phyloP scores from a whole-genome alignment of 345 rosid species.

The Murraya koenigii region DNA sequence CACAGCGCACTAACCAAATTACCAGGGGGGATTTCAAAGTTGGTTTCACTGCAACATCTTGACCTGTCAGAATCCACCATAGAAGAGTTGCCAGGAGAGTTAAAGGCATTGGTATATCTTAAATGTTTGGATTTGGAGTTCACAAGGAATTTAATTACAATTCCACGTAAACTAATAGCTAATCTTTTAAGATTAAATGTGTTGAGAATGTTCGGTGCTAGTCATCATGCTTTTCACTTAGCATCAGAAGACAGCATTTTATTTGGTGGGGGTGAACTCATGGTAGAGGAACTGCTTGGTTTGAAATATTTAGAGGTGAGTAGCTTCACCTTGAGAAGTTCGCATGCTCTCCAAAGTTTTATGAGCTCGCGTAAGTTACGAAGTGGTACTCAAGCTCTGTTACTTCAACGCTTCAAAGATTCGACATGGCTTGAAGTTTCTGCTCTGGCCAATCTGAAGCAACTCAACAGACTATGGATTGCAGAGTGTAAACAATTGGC shows the following conservation, averaged over 20 bases:
- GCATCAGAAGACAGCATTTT: not conserved
- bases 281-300: not conserved
- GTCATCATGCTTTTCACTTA: rapidly evolving
- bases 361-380: not conserved
- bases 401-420: too few relatives aligned
- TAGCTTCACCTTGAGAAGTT: not conserved
- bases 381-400: rapidly evolving
- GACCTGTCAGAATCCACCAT: rapidly evolving
- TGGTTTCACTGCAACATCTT: not conserved
- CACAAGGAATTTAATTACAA: too few relatives aligned
- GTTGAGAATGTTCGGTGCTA: too few relatives aligned
- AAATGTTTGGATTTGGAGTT: too few relatives aligned
- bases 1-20: not conserved
- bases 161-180: too few relatives aligned
- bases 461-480: rapidly evolving
- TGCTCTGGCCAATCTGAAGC: too few relatives aligned
- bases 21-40: conserved; percentile 21
- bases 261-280: not conserved
- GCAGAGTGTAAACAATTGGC: rapidly evolving
- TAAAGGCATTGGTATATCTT: too few relatives aligned
- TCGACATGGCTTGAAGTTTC: too few relatives aligned
- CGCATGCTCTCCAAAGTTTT: not conserved
- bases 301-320: not conserved
- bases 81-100: too few relatives aligned
- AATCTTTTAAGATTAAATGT: too few relatives aligned